These are phyloP conservation scores for Tarenaya hassleriana DNA, from an alignment of 345 rosid species.

Conservation along the genomic window DNA sequence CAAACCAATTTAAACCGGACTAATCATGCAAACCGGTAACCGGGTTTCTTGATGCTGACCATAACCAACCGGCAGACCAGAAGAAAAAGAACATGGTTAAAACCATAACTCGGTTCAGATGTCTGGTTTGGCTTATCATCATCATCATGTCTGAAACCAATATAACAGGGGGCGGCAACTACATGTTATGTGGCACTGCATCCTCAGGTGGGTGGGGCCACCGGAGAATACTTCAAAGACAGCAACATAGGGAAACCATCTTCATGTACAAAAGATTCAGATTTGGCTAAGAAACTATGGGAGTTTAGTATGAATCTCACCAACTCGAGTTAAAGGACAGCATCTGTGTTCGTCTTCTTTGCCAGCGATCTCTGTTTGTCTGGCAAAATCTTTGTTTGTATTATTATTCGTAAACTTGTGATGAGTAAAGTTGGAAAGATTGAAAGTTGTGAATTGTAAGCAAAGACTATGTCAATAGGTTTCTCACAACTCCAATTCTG, in stretches of 20 bases:
- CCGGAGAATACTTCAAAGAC: conserved; percentile 49
- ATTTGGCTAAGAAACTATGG: conserved; percentile 44
- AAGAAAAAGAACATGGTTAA: too few relatives aligned
- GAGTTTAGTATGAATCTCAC: conserved; percentile 38
- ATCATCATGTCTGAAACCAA: neutral
- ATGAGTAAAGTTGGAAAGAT: too few relatives aligned
- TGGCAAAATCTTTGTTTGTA: too few relatives aligned
- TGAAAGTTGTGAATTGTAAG: too few relatives aligned
- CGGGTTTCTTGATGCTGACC: neutral
- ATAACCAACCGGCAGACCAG: neutral
- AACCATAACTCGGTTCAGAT: neutral
- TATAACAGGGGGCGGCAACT: conserved; percentile 63
- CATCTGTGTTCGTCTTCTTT: too few relatives aligned
- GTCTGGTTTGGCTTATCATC: neutral
- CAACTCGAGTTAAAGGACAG: conserved; percentile 13
- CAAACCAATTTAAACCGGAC: too few relatives aligned
- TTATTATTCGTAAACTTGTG: too few relatives aligned
- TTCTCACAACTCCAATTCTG: too few relatives aligned
- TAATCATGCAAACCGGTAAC: neutral
- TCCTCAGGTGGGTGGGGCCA: conserved; percentile 50
- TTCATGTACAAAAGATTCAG: conserved; percentile 38
- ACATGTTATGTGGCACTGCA: conserved; percentile 65
- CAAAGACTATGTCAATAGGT: too few relatives aligned
- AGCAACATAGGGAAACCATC: conserved; percentile 38
- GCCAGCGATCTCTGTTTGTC: too few relatives aligned